These are phyloP conservation scores for Tirmania nivea DNA, from an alignment of 495 filamentous ascomycete genomes.

Conservation along the genomic window DNA sequence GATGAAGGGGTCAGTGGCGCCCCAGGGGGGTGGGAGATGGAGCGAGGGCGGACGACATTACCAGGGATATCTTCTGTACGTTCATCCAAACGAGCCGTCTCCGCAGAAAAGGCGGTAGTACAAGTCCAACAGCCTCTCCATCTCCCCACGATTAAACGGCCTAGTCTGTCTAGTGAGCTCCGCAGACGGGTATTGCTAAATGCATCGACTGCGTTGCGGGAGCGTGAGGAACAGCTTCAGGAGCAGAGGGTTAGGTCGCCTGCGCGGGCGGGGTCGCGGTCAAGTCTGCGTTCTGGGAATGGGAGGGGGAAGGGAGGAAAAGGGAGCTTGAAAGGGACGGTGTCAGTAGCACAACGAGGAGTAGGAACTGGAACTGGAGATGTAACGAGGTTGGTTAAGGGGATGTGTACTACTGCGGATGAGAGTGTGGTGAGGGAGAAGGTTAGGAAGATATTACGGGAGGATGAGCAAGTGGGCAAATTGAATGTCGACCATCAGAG, in stretches of 20 bases:
- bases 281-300: too few species aligned
- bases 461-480: neutral
- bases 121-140: neutral
- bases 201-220: neutral
- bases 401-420: neutral
- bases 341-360: neutral
- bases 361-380: neutral
- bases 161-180: neutral
- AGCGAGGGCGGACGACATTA: too few species aligned
- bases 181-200: neutral
- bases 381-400: neutral
- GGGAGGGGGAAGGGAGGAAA: neutral
- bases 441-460: neutral
- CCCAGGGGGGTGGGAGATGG: too few species aligned
- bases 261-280: neutral
- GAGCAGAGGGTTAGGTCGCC: neutral
- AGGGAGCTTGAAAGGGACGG: neutral
- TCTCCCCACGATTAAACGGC: neutral
- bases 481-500: neutral
- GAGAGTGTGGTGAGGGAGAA: neutral
- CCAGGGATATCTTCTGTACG: too few species aligned
- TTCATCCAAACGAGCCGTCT: too few species aligned
- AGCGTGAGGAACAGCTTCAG: neutral
- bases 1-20: too few species aligned
- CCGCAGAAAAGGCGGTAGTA: too few species aligned